Evolutionary conservation across 2,329 filamentous ascomycete species (phyloP).

Genomic region (Microsporum audouinii): DNA sequence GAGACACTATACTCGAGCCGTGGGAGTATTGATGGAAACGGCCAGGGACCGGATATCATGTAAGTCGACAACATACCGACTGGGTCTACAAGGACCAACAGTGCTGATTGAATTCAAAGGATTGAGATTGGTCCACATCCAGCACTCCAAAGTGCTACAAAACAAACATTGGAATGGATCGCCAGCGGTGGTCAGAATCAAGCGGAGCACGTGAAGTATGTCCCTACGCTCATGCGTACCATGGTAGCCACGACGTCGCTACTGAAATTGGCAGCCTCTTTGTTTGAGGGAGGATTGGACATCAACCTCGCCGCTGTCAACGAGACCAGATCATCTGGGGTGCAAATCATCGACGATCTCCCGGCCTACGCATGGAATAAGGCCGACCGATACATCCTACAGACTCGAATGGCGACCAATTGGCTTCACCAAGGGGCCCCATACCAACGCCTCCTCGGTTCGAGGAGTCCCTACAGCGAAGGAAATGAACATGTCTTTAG

Average conservation of each 20-base stretch:
- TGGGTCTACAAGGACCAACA: no score
- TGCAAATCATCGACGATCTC: slow-evolving; percentile 15
- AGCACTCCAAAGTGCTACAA: not conserved
- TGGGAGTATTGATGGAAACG: no score
- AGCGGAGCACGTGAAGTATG: no score
- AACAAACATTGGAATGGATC: not conserved
- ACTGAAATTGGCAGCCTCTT: slow-evolving; percentile 10
- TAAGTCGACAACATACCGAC: no score
- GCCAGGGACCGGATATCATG: no score
- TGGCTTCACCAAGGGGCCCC: slow-evolving; percentile 11
- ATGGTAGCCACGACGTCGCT: slow-evolving; percentile 8
- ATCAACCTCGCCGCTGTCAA: slow-evolving; percentile 12
- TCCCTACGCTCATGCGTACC: not conserved
- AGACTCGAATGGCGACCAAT: slow-evolving; percentile 13
- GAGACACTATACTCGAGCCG: no score
- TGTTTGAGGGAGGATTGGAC: slow-evolving; percentile 10
- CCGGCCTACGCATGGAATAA: slow-evolving; percentile 14
- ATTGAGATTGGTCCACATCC: not conserved
- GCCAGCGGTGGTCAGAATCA: no score
- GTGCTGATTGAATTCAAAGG: no score
- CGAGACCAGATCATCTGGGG: not conserved
- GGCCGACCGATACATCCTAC: slow-evolving; percentile 11
- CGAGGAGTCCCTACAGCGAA: no score
- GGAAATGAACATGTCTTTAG: not conserved
- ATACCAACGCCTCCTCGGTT: not conserved